Base-by-base conservation (phyloP, 2,329 filamentous ascomycete species). In the Ophiostoma ulmi region DNA sequence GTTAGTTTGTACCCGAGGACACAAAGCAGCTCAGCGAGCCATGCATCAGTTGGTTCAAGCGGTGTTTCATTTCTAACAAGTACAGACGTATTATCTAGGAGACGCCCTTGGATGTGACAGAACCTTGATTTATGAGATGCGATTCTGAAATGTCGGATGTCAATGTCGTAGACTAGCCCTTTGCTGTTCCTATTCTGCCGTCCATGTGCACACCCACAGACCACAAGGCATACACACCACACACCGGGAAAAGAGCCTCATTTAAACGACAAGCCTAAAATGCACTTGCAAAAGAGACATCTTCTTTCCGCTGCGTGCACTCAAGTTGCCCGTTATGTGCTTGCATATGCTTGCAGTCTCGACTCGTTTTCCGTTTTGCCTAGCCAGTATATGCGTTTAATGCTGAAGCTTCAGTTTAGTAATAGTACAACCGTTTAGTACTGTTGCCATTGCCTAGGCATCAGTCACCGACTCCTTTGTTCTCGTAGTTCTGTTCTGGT, bases 121-220 rank as follows among this genome's bases (percentile, higher is more conserved):
- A 26, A 58, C 7, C 44, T 48, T n/a, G 44, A 48, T 48, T 48
- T 17, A 13, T 31, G n/a, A 26, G 2, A 58, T 58, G 52, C 17
- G 3, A 26, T 58, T 22, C 22, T 58, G 52, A 22, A 58, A 26
- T 26, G 22, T 58, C 52, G 52, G 22, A 31, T 58, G 52, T 58
- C 26, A 6, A 26, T 58, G 22, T 58, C n/a, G 52, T 58, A 58
- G 7, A 58, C 52, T 26, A 58, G 55, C 55, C 8, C 58, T 35
- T 36, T 36, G 22, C 7, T 26, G n/a, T 26, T 11, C 52, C 52
- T 26, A 36, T 8, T 17, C 11, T 63, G 22, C 58, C 58, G 58
- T 63, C 26, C 58, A 35, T 63, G 58, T 35, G 22, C 58, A 63
- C 58, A 63, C 58, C 58, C 58, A 63, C 58, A 63, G 26, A 22